These are phyloP conservation scores for Aspergillus fijiensis DNA, from an alignment of 2,329 filamentous ascomycete genomes.

Conservation along the genomic window DNA sequence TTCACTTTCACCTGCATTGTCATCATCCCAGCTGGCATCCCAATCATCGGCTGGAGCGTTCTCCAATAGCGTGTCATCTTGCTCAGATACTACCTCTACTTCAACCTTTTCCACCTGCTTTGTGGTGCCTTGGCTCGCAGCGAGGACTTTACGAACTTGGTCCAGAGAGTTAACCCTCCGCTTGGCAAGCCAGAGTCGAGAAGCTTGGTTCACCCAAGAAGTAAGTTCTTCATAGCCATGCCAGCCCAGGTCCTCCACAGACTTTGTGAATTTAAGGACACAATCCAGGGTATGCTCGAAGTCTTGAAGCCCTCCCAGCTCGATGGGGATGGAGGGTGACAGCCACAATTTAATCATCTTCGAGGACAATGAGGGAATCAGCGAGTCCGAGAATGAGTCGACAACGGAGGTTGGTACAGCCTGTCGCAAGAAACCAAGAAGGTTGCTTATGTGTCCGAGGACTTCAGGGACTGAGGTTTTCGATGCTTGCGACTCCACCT, in stretches of 20 bases:
- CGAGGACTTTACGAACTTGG: constrained; percentile 67
- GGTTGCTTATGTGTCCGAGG: constrained; percentile 44
- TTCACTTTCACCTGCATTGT: constrained; percentile 49
- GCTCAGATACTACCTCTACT: constrained; percentile 71
- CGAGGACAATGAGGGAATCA: constrained; percentile 68
- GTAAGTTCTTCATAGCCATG: constrained; percentile 61
- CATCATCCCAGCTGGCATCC: constrained; percentile 77
- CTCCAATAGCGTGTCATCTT: constrained; percentile 64
- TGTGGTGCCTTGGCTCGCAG: constrained; percentile 63
- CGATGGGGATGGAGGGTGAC: constrained; percentile 70
- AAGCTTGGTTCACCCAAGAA: constrained; percentile 78
- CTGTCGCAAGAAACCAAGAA: constrained; percentile 53
- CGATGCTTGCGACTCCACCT: constrained; percentile 25
- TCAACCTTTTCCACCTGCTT: constrained; percentile 80
- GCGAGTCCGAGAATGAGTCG: constrained; percentile 61
- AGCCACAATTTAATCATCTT: constrained; percentile 74
- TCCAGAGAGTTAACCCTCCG: constrained; percentile 78
- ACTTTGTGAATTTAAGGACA: constrained; percentile 63
- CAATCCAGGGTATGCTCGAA: constrained; percentile 71
- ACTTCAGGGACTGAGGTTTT: constrained; percentile 35
- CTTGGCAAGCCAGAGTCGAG: constrained; percentile 80
- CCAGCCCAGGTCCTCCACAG: constrained; percentile 64
- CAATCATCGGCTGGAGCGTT: constrained; percentile 62
- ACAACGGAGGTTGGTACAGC: constrained; percentile 51
- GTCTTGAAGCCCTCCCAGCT: constrained; percentile 65